Base-by-base conservation (phyloP, 768 basidiomycete genomes). In the Lentinula aciculospora region DNA sequence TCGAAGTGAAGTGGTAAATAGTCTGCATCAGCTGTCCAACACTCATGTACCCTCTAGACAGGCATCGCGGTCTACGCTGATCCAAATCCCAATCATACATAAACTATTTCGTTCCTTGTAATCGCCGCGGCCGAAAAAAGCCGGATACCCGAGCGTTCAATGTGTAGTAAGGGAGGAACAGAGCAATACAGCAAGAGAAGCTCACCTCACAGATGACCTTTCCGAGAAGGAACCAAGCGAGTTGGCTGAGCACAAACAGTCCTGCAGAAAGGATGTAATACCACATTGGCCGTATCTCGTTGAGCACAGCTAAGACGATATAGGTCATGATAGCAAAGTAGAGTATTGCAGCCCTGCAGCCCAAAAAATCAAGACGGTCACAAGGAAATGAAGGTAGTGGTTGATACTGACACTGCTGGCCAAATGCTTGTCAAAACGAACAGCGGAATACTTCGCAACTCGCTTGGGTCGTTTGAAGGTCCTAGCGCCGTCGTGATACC, bases 351-450 rank as follows among this genome's bases (percentile, higher is more conserved):
- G 87, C 83, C 36, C 87, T 87, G 61, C 28, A 60, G 21, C 37
- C 21, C 15, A 25, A 28, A 29, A 32, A 21, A 19, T 23, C 36
- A 34, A 21, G 34, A 21, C 51, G n/a, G 15, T 2, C 37, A 50
- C 25, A 23, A 53, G 54, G 25, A 32, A 50, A 29, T 0, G 15
- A 19, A 36, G 40, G 2, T 17, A 25, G 6, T 19, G 31, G 8
- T 19, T 9, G 27, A 58, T 21, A 82, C 88, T 65, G 66, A 91
- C 86, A 71, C 81, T 56, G 77, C 86, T 27, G 92, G 92, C 88
- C 90, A 92, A 50, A 94, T 79, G 57, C 81, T 81, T 4, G 87
- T 85, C 54, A 98, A 68, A 13, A 93, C 81, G 67, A 97, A 98
- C 21, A 98, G 72, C 42, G 92, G 76, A 56, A 87, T 85, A 65